Conservation (phyloP, 1,284 basidiomycete genomes). For the Hymenochaete sp. region DNA sequence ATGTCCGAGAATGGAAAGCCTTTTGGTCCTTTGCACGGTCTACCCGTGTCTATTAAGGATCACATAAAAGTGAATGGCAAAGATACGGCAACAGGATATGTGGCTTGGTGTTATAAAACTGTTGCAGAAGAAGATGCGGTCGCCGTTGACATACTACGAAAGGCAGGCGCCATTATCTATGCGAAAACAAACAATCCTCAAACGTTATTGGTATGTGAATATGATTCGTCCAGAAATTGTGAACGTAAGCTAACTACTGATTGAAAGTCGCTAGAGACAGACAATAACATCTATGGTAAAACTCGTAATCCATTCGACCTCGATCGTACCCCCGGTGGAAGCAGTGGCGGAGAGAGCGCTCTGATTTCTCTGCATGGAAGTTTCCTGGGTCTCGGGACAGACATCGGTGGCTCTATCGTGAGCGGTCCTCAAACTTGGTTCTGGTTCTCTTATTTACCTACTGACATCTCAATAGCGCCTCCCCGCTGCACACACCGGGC, state of each 20-base stretch:
- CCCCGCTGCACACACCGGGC: slow-evolving; percentile 40
- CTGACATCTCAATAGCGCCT: slow-evolving; percentile 27
- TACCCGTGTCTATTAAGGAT: slow-evolving; percentile 51
- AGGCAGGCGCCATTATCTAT: slow-evolving; percentile 48
- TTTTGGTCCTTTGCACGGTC: slow-evolving; percentile 53
- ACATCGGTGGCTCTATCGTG: slow-evolving; percentile 44
- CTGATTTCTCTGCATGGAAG: slow-evolving; percentile 51
- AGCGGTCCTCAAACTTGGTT: slow-evolving; percentile 18
- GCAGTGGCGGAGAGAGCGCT: slow-evolving; percentile 58
- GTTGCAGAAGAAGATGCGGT: slow-evolving; percentile 36
- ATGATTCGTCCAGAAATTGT: background rate
- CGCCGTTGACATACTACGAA: slow-evolving; percentile 38
- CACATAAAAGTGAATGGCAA: slow-evolving; percentile 41
- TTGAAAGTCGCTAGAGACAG: slow-evolving; percentile 37
- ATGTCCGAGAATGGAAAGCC: slow-evolving; percentile 36
- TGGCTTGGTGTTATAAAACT: slow-evolving; percentile 39
- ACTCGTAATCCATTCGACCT: slow-evolving; percentile 48
- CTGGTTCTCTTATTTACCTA: slow-evolving; percentile 14
- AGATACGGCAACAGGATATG: slow-evolving; percentile 43
- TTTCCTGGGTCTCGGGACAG: slow-evolving; percentile 50
- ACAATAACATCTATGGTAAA: slow-evolving; percentile 46
- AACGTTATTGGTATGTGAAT: slow-evolving; percentile 40
- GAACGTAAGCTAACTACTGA: slow-evolving; percentile 18
- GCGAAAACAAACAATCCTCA: slow-evolving; percentile 52
- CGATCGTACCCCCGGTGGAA: slow-evolving; percentile 47